phyloP scores from a whole-genome alignment of 176 grass and related monocot species.

The Paspalum vaginatum region DNA sequence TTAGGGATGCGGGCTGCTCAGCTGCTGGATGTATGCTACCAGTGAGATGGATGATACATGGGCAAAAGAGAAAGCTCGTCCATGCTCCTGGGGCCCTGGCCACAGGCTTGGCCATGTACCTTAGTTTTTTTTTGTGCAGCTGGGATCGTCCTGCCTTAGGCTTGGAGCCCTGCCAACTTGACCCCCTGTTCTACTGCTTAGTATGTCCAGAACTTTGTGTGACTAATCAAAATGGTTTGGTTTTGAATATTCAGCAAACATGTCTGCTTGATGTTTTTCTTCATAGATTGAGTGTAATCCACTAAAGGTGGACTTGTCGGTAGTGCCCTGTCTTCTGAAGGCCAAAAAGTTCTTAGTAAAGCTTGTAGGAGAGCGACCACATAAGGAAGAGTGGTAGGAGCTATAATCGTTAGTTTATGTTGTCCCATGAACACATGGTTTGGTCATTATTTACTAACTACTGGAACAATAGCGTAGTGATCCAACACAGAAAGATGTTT shows the following conservation, averaged over 20 bases:
- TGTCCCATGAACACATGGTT: neutral
- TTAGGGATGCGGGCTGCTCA: neutral
- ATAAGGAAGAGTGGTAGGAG: neutral
- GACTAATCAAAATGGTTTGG: neutral
- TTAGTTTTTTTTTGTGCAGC: too few relatives aligned
- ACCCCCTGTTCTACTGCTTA: neutral
- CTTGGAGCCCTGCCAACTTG: too few relatives aligned
- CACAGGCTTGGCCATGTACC: too few relatives aligned
- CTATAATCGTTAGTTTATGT: neutral
- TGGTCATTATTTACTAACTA: neutral
- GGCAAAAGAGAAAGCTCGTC: neutral
- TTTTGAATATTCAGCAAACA: neutral
- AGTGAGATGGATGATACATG: neutral
- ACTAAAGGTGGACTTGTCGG: neutral
- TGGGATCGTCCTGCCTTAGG: too few relatives aligned
- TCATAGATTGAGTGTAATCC: conserved; percentile 1
- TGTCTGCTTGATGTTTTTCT: conserved; percentile 1
- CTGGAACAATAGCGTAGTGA: conserved; percentile 4
- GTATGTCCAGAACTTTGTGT: neutral
- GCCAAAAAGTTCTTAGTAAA: neutral
- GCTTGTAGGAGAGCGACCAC: neutral
- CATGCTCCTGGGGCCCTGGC: neutral
- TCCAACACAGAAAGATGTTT: neutral
- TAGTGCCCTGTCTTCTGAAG: neutral
- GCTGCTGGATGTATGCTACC: neutral